These are phyloP conservation scores for Trichosporon ovoides DNA, from an alignment of 1,284 basidiomycete genomes.

Conservation along the genomic window DNA sequence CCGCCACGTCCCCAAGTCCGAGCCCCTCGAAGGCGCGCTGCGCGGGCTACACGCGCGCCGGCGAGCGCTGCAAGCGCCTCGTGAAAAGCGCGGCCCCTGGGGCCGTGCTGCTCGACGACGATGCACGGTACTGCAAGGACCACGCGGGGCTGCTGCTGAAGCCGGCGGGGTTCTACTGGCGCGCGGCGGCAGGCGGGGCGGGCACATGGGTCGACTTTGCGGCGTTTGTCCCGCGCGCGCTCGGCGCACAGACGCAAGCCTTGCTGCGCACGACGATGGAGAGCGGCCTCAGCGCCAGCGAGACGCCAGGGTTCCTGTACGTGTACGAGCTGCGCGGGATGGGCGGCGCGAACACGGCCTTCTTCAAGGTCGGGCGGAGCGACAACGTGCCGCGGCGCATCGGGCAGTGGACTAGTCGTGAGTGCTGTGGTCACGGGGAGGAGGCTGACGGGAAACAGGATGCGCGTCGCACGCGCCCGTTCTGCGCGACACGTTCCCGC, in stretches of 20 bases:
- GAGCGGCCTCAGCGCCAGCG: conserved; percentile 41
- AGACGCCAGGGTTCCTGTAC: conserved; percentile 44
- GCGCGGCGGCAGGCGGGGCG: conserved; percentile 17
- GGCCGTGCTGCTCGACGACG: conserved; percentile 10
- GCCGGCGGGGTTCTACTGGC: conserved; percentile 43
- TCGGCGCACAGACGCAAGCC: conserved; percentile 46
- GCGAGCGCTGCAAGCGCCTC: conserved; percentile 43
- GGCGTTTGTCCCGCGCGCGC: conserved; percentile 38
- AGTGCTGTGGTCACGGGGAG: too few species aligned
- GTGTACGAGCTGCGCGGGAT: conserved; percentile 46
- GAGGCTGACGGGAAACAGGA: conserved; percentile 23
- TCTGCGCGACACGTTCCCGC: conserved; percentile 45
- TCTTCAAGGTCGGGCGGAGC: conserved; percentile 47
- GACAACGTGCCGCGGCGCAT: conserved; percentile 47
- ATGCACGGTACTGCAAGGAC: conserved; percentile 45
- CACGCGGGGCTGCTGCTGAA: conserved; percentile 46
- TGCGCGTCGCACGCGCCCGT: conserved; percentile 43
- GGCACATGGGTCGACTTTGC: conserved; percentile 42
- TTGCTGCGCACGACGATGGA: conserved; percentile 48
- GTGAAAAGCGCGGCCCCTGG: conserved; percentile 35
- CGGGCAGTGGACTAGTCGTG: conserved; percentile 35
- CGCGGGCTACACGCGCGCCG: conserved; percentile 43
- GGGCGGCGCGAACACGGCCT: conserved; percentile 26
- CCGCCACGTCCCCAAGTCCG: background rate
- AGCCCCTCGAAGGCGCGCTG: conserved; percentile 27